phyloP scores from a whole-genome alignment of 805 yeast species.

The Candida ascalaphidarum region DNA sequence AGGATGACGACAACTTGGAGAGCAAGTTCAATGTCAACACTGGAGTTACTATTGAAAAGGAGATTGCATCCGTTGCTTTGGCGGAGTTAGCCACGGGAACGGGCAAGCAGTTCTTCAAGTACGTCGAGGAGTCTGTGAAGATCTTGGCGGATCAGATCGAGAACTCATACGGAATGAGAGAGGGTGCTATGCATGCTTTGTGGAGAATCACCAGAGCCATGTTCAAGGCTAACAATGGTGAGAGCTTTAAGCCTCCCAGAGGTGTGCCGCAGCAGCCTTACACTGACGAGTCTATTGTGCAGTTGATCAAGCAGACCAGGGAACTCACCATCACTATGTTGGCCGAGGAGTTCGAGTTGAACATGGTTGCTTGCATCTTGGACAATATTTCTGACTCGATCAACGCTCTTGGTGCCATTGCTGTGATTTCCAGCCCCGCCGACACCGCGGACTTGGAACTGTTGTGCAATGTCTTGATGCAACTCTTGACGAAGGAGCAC shows the following conservation, averaged over 20 bases:
- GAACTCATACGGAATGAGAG: conserved; percentile 87
- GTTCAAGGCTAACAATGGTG: conserved; percentile 44
- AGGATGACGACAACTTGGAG: conserved; percentile 54
- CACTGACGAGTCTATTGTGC: conserved; percentile 48
- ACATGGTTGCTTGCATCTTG: conserved; percentile 72
- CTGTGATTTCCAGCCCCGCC: conserved; percentile 54
- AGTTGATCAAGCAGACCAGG: conserved; percentile 61
- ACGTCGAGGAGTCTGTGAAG: conserved; percentile 60
- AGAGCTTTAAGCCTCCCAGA: conserved; percentile 43
- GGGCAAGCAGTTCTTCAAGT: conserved; percentile 69
- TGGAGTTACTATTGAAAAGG: conserved; percentile 93
- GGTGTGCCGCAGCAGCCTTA: conserved; percentile 57
- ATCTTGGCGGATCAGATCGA: conserved; percentile 64
- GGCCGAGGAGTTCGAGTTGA: conserved; percentile 74
- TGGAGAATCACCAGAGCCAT: conserved; percentile 79
- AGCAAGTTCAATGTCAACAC: conserved; percentile 82
- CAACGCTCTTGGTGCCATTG: conserved; percentile 63
- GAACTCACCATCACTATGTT: conserved; percentile 52
- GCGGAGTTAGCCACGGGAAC: conserved; percentile 86
- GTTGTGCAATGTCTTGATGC: conserved; percentile 63
- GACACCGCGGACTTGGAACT: conserved; percentile 47
- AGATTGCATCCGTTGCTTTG: conserved; percentile 85
- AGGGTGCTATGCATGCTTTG: conserved; percentile 70
- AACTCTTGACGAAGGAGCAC: conserved; percentile 74
- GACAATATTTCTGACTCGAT: conserved; percentile 66